These are phyloP conservation scores for Erysimum cheiri DNA, from an alignment of 441 rosid species.

Conservation along the genomic window DNA sequence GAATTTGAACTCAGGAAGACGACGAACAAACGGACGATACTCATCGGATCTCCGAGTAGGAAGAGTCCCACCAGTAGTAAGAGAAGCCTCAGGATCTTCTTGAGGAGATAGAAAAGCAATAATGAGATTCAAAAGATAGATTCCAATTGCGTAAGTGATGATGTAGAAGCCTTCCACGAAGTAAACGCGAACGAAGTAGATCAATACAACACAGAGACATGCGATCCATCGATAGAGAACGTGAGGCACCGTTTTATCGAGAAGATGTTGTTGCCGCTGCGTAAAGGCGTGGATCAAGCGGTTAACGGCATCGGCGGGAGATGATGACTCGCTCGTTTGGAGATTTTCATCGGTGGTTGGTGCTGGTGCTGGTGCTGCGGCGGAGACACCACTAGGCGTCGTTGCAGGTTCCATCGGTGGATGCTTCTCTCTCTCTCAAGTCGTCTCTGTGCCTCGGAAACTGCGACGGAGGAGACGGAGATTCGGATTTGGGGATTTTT, in stretches of 20 bases:
- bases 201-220: conserved; percentile 50
- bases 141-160: conserved; percentile 81
- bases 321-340: conserved; percentile 44
- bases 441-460: conserved; percentile 7
- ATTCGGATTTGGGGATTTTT: conserved; percentile 20
- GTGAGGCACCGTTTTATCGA: conserved; percentile 80
- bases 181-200: conserved; percentile 80
- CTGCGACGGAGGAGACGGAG: conserved; percentile 42
- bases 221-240: conserved; percentile 75
- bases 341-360: conserved; percentile 44
- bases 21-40: conserved; percentile 87
- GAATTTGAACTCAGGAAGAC: conserved; percentile 86
- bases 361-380: conserved; percentile 6
- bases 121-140: conserved; percentile 71
- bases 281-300: conserved; percentile 54
- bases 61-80: conserved; percentile 58
- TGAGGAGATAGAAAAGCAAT: conserved; percentile 88
- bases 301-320: conserved; percentile 55
- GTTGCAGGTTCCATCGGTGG: conserved; percentile 64
- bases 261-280: conserved; percentile 74
- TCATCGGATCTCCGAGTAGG: conserved; percentile 89
- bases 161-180: conserved; percentile 81
- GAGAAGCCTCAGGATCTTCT: conserved; percentile 71
- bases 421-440: conserved; percentile 7
- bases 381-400: conserved; percentile 41